These are phyloP conservation scores for Acanthamoeba rhysodes DNA, from an alignment of 208 protist genomes.

Conservation along the genomic window DNA sequence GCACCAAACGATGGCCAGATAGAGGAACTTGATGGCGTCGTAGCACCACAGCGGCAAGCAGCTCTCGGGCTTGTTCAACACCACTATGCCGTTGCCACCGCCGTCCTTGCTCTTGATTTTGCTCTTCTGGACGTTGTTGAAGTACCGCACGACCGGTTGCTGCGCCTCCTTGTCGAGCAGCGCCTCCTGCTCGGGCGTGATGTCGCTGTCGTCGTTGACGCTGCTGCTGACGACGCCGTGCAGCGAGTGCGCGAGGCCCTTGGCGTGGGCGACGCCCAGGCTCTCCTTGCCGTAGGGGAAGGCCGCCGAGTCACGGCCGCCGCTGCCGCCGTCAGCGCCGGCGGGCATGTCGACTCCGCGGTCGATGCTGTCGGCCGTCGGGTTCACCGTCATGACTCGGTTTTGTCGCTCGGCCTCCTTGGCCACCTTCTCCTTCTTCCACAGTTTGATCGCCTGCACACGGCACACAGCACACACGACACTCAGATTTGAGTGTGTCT, in stretches of 20 bases:
- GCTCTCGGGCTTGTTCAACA: not conserved
- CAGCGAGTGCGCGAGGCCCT: not conserved
- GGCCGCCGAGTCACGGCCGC: not conserved
- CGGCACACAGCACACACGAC: too few species aligned
- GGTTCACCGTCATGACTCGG: not conserved
- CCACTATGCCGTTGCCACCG: not conserved
- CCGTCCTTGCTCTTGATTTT: not conserved
- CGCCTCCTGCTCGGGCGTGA: not conserved
- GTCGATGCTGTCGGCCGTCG: not conserved
- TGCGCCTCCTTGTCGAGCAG: not conserved
- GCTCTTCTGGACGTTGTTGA: too few species aligned
- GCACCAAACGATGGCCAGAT: slow-evolving; percentile 37
- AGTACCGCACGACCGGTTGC: too few species aligned
- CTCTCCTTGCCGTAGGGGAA: not conserved
- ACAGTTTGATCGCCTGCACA: not conserved
- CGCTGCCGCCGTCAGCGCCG: not conserved
- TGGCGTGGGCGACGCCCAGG: not conserved
- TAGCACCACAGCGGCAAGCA: slow-evolving; percentile 27
- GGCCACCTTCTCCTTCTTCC: not conserved
- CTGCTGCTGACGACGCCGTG: not conserved
- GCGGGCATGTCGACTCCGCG: not conserved
- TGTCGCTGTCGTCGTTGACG: not conserved
- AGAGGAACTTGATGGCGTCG: not conserved
- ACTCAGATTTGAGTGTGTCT: too few species aligned
- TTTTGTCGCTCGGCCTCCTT: not conserved